Evolutionary conservation across 495 filamentous ascomycete genomes (phyloP), one percentile per base, ranked within the genome.

Genomic region (Podospora conica): DNA sequence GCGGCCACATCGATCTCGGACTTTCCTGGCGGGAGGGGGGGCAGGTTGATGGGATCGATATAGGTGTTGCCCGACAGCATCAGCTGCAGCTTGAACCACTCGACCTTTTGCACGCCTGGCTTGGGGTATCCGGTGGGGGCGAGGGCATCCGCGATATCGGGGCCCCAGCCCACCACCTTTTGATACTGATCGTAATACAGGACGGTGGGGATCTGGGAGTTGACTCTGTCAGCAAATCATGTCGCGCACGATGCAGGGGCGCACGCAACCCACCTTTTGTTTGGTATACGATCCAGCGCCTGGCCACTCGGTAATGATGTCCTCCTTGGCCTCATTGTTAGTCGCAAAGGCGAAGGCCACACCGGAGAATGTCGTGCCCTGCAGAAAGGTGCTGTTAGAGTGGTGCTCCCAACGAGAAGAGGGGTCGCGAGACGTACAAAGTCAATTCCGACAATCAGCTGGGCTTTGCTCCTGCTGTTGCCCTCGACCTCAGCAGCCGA

Each of bases 401-500:
- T 40, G 18, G n/a, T 21, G 9, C 12, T 11, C 20, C 28, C 48
- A 33, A 55, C 62, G 15, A 6, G 53, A 24, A 12, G 24, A 21
- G 21, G 18, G 27, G 21, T 1, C 24, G 29, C 57, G 25, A 18
- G 23, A 81, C 89, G 74, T 79, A 92, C 89, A 81, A 92, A 92
- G 72, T 92, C 89, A 72, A 91, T 91, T 63, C 89, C 89, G 63
- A 91, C 89, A 73, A 92, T 92, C 66, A 92, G 80, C 80, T 91
- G 89, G 22, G 89, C 87, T 76, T 91, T 91, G 74, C 86, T 90
- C 72, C 91, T 84, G 71, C 90, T 91, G 63, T 87, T 89, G 27
- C 90, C 92, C 70, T 97, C 93, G 24, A 97, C 90, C 76, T 97
- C 96, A 40, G 88, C 90, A 61, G 86, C 85, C 59, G 84, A 80